Evolutionary conservation across 108 stramenopile species (phyloP).

Genomic region (Fragilariopsis cylindrus): DNA sequence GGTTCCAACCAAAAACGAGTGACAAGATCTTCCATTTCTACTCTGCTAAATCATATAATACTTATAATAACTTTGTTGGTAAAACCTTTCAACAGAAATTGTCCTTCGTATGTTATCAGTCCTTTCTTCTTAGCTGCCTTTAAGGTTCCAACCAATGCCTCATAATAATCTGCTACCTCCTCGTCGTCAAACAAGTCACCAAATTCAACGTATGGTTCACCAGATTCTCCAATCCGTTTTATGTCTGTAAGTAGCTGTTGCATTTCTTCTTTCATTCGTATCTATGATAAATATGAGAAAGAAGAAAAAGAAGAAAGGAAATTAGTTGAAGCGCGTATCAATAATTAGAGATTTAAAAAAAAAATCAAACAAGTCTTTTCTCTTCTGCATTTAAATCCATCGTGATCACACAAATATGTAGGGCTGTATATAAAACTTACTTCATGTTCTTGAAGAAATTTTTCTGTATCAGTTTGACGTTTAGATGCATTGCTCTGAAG

Average conservation of each 20-base stretch:
- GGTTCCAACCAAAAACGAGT: conserved; percentile 65
- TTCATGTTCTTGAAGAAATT: no score
- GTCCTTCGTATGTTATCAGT: conserved; percentile 78
- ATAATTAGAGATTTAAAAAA: no score
- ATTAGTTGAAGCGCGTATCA: no score
- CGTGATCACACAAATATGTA: no score
- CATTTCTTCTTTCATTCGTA: conserved; percentile 57
- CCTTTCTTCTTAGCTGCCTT: conserved; percentile 81
- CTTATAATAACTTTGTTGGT: conserved; percentile 77
- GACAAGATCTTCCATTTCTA: no score
- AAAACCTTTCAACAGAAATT: conserved; percentile 85
- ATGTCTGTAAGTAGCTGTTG: conserved; percentile 57
- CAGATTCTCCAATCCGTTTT: conserved; percentile 51
- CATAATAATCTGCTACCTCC: conserved; percentile 77
- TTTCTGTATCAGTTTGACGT: no score
- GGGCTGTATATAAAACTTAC: no score
- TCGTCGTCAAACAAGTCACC: conserved; percentile 86
- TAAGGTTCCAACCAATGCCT: conserved; percentile 86
- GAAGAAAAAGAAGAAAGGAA: no score
- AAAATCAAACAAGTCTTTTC: no score
- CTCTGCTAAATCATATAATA: conserved; percentile 23
- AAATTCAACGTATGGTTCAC: conserved; percentile 59
- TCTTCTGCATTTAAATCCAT: no score
- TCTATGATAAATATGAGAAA: conserved; percentile 8
- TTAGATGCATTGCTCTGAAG: no score